Percentiles rank a stretch among this genome's conserved stretches.
Evolutionary conservation across 2,329 filamentous ascomycete genomes (phyloP).

Genomic region (Hymenoscyphus fraxineus): DNA sequence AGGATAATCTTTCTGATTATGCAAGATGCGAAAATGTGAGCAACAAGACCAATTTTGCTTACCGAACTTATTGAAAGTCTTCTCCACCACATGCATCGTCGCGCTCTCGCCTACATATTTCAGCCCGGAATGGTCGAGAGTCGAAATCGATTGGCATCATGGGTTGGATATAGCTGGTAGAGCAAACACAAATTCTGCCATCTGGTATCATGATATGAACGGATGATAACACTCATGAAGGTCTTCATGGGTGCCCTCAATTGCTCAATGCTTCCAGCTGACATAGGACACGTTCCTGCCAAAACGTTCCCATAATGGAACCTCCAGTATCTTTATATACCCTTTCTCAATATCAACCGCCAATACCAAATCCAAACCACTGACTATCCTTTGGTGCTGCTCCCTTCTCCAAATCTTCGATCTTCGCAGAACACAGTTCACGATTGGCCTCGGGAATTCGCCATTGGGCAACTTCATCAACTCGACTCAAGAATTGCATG

Average conservation of each 20-base stretch:
- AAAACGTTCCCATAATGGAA: neutral
- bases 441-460: slow-evolving; percentile 43
- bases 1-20: no score
- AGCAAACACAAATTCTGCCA: neutral
- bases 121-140: no score
- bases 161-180: no score
- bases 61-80: no score
- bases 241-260: neutral
- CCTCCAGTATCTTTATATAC: neutral
- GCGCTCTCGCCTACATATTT: no score
- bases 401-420: slow-evolving; percentile 46
- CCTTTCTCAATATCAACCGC: slow-evolving; percentile 13
- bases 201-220: neutral
- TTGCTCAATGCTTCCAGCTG: neutral
- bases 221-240: neutral
- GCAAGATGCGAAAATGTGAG: no score
- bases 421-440: slow-evolving; percentile 42
- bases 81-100: no score
- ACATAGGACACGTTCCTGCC: neutral
- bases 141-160: no score
- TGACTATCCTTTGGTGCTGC: slow-evolving; percentile 47
- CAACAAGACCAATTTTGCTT: no score
- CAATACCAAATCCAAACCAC: slow-evolving; percentile 39
- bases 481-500: slow-evolving; percentile 55
- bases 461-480: slow-evolving; percentile 43